Conservation (phyloP, 2,329 filamentous ascomycete species). For the Botrytis tulipae region DNA sequence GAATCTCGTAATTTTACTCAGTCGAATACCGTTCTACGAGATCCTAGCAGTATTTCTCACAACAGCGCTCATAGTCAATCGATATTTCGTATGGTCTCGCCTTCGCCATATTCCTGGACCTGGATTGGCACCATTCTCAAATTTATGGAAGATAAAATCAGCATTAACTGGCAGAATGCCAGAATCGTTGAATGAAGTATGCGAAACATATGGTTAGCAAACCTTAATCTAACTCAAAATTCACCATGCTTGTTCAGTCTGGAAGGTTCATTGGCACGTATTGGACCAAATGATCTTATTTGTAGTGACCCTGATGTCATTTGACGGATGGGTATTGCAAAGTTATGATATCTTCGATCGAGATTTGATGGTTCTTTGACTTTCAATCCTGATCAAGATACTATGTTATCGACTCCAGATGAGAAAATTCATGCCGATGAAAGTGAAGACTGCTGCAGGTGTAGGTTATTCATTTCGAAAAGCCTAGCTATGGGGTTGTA, state of each 20-base stretch:
- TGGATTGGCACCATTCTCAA: not conserved
- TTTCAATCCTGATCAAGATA: conserved; percentile 54
- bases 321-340: conserved; percentile 28
- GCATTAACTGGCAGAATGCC: not conserved
- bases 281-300: conserved; percentile 29
- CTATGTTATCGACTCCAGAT: conserved; percentile 51
- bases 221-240: not conserved
- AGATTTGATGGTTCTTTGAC: conserved; percentile 45
- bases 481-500: no score
- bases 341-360: conserved; percentile 30
- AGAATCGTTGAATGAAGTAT: not conserved
- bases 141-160: not conserved
- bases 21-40: not conserved
- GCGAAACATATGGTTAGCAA: not conserved
- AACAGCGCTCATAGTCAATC: not conserved
- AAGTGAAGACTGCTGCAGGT: conserved; percentile 49
- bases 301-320: conserved; percentile 28
- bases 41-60: not conserved
- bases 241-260: not conserved
- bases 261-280: conserved; percentile 25
- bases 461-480: conserved; percentile 35
- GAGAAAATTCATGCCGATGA: conserved; percentile 42
- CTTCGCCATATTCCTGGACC: not conserved
- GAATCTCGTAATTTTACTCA: not conserved
- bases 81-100: conserved; percentile 4